Evolutionary conservation across 1,284 basidiomycete species (phyloP), one percentile per base, ranked within the genome.

Genomic region (Ganoderma boninense): DNA sequence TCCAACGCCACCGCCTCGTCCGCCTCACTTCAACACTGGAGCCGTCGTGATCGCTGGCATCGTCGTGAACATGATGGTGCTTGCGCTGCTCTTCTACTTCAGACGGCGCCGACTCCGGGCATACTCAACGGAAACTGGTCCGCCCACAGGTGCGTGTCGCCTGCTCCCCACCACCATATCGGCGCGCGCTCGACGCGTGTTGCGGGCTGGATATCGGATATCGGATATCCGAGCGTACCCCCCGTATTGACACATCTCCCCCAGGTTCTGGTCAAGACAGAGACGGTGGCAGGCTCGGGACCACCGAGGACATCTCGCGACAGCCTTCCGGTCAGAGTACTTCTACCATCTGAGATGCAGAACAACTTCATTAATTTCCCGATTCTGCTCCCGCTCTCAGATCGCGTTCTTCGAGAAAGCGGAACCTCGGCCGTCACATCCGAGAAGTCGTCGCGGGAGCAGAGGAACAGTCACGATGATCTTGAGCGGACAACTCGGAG

Each of bases 361-460:
- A 14, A 52, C 49, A 10, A n/a, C 11, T 52, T 52, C 49, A 23
- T 23, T 52, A 11, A 54, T 54, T 54, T n/a, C 10, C 23, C 3
- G 49, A 26, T 2, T 26, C 52, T 46, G 0, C 18, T 20, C 5
- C 5, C 18, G 3, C 23, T n/a, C 8, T n/a, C 23, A 46, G 44
- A 23, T 54, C 52, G 52, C 11, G 16, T 46, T 46, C 52, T 7
- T 26, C n/a, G 23, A 11, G 52, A 54, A 94, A 97, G 52, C 26
- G 26, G 8, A 11, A 11, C 11, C 26, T 14, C 10, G 13, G n/a
- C 20, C 8, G 23, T 11, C 52, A 26, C 11, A 11, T 26, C 23
- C 6, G 23, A 54, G 11, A 54, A 54, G 26, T 8, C 5, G 20
- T 13, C 23, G 11, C 52, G 20, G 52, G 52, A 54, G 5, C 23